Evolutionary conservation across 495 filamentous ascomycete species (phyloP).

Genomic region (Darksidea phi): DNA sequence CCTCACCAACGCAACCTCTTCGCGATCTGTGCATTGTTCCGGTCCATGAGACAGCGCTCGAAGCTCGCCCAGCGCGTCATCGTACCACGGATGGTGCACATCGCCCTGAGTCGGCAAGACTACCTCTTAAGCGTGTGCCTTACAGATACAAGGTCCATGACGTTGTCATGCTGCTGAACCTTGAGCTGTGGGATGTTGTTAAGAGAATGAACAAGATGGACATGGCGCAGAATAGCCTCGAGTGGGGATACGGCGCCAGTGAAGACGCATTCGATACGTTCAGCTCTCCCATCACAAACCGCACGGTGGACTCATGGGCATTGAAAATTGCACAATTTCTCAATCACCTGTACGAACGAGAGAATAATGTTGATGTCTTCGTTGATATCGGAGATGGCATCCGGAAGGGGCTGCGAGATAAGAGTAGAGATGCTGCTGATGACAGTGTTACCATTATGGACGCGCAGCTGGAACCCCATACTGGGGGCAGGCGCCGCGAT

Average conservation of each 20-base stretch:
- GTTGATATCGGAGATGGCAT: background rate
- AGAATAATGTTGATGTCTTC: background rate
- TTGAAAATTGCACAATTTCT: background rate
- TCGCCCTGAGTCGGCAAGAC: constrained; percentile 25
- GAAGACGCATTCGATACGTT: background rate
- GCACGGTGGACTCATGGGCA: background rate
- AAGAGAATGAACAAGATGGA: constrained; percentile 4
- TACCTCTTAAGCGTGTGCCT: constrained; percentile 39
- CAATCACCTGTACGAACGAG: background rate
- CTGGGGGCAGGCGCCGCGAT: too few relatives aligned
- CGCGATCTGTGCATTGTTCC: background rate
- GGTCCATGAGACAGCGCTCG: background rate
- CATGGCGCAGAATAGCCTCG: constrained; percentile 10
- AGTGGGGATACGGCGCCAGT: constrained; percentile 10
- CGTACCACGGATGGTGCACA: background rate
- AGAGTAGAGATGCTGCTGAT: too few relatives aligned
- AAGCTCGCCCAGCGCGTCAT: background rate
- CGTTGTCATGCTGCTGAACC: background rate
- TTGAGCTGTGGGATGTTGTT: background rate
- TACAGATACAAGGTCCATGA: constrained; percentile 27
- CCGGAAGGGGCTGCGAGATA: background rate
- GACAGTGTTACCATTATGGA: background rate
- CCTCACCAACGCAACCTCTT: background rate
- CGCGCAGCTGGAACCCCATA: background rate
- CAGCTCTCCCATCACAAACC: background rate